Evolutionary conservation across 2,329 filamentous ascomycete species (phyloP), one percentile per base, ranked within the genome.

Genomic region (Xylaria sp.): DNA sequence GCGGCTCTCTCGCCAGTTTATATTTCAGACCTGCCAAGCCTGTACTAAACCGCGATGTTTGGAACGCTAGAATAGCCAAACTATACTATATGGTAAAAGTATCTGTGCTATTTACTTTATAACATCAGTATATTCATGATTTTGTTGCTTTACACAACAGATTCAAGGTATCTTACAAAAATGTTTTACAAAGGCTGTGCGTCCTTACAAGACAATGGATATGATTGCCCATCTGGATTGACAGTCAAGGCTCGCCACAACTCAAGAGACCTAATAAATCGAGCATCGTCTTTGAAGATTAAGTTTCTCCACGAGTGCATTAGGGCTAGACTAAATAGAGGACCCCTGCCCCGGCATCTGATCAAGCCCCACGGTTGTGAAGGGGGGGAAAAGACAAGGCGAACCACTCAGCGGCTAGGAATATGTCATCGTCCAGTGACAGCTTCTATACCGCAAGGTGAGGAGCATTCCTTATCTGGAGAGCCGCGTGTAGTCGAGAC

Each of bases 21-120:
- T 65, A 65, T 60, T 42, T 42, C 32, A 57, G 48, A 50, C 40
- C 18, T 57, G 61, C 66, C 66, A 61, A 61, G 66, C 55, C 8
- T 42, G 50, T 48, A 27, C 23, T 40, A 23, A 60, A 16, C 37
- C 29, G 55, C 29, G 47, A 48, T 12, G 40, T 29, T n/a, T 63
- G 2, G 18, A 59, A 42, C 8, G 47, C 2, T 47, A 47, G 13
- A 54, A 60, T 10, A 37, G n/a, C 29, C 32, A 57, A 25, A 9
- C 21, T 57, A 57, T 23, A 51, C 10, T 2, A 50, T 25, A 29
- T 3, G 32, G 25, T 25, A 10, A 37, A 18, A 21, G 25, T 29
- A 23, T 8, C 57, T 18, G 37, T 32, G 18, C 25, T 54, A 23
- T 40, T 60, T 47, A 37, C 18, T 16, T 37, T 25, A 44, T 5